phyloP scores from a whole-genome alignment of 2,329 filamentous ascomycete species.

The Colletotrichum melonis region DNA sequence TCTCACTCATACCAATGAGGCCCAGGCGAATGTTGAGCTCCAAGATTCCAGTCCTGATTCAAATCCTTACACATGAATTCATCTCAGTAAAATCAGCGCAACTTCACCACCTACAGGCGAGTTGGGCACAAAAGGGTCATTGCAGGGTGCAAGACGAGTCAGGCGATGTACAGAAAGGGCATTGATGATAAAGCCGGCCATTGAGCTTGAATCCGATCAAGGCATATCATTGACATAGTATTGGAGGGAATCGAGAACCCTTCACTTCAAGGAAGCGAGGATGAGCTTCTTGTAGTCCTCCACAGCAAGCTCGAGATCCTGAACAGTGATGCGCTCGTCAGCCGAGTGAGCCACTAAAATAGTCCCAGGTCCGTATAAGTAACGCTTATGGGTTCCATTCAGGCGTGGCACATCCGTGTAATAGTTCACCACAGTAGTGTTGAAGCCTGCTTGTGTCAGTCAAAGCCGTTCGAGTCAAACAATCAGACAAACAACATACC shows the following conservation, averaged over 20 bases:
- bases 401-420: conserved; percentile 91
- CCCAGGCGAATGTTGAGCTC: neutral
- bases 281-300: conserved; percentile 81
- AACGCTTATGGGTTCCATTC: conserved; percentile 72
- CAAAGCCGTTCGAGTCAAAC: conserved; percentile 13
- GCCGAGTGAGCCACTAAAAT: conserved; percentile 91
- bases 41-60: neutral
- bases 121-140: neutral
- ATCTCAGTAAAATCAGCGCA: neutral
- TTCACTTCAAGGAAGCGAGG: conserved; percentile 57
- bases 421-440: conserved; percentile 87
- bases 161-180: too few relatives aligned
- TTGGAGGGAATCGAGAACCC: neutral
- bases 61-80: neutral
- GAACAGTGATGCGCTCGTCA: conserved; percentile 81
- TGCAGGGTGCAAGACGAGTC: neutral
- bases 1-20: neutral
- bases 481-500: conserved; percentile 54
- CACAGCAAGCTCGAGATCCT: conserved; percentile 81
- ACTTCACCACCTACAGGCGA: neutral
- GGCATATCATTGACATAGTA: neutral
- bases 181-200: too few relatives aligned
- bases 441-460: conserved; percentile 68
- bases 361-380: conserved; percentile 75
- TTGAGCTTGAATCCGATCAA: too few relatives aligned